Base-by-base conservation (phyloP, 805 yeast species). In the Candida awuae region DNA sequence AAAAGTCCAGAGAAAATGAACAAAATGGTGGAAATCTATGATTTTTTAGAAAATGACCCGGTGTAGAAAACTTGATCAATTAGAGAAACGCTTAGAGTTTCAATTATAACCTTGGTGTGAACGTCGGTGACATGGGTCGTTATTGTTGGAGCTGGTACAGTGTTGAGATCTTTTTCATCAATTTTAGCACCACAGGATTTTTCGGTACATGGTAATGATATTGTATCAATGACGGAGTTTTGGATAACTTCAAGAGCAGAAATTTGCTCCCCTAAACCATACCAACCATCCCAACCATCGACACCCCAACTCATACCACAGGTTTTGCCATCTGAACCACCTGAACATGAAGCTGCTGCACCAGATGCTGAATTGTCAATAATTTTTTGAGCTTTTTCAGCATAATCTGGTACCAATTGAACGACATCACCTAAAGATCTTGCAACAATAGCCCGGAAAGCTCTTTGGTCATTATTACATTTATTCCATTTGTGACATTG, bases 201-300 rank as follows among this genome's bases (percentile, higher is more conserved):
- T 7, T 37, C 36, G 13, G 34, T 34, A 28, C 45, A 35, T 16
- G 49, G 49, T 5, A 20, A 12, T 13, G 27, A n/a, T 6, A 36
- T 29, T 6, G 27, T 15, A 2, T 22, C 16, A 15, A 46, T 43
- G 62, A 61, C 92, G 83, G 2, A 86, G 35, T 66, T 68, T 46
- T 70, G 74, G 34, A 83, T 72, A 1, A 68, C 69, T 56, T 82
- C 90, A 41, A 80, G 62, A 0, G 94, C 87, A 34, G 70, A 60
- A 73, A 83, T 77, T 59, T 83, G 87, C 59, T 83, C 94, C 49
- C 92, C 92, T 20, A 84, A 62, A 20, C 94, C 92, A 53, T 71
- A 83, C 33, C 50, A 42, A 0, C 75, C 80, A 58, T 83, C 92
- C 75, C 81, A 73, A 14, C 73, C 75, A 8, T 62, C 58, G 5